A percentile compares a stretch with the other conserved stretches of the same genome.
Conservation (phyloP, 257 asterid species). For the Gentiana macrophylla region DNA sequence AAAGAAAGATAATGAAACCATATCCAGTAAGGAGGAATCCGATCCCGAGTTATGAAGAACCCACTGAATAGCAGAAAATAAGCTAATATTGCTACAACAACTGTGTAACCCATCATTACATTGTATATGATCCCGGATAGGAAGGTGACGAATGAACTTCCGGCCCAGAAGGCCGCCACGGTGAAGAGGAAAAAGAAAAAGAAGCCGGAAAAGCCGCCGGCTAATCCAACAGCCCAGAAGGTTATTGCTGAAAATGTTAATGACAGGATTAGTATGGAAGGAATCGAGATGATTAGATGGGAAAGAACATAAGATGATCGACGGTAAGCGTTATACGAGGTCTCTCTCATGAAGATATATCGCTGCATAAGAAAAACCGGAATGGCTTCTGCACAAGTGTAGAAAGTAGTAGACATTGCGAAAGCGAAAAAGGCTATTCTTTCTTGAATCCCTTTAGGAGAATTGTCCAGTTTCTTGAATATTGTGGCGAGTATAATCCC, state of each 20-base stretch:
- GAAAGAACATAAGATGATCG: slow-evolving; percentile 42
- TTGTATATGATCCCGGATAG: slow-evolving; percentile 30
- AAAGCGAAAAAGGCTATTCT: slow-evolving; percentile 39
- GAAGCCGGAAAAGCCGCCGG: slow-evolving; percentile 31
- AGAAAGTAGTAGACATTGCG: slow-evolving; percentile 44
- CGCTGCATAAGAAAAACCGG: slow-evolving; percentile 40
- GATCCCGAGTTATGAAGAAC: slow-evolving; percentile 23
- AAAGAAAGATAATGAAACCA: slow-evolving; percentile 35
- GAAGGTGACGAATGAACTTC: slow-evolving; percentile 34
- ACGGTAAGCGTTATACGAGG: slow-evolving; percentile 40
- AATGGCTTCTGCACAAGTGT: slow-evolving; percentile 46
- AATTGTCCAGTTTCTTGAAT: slow-evolving; percentile 27
- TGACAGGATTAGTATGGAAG: slow-evolving; percentile 25
- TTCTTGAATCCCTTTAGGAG: slow-evolving; percentile 43
- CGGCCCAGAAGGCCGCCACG: slow-evolving; percentile 34
- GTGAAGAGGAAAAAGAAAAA: slow-evolving; percentile 23
- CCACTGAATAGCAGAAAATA: slow-evolving; percentile 35
- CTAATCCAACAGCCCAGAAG: slow-evolving; percentile 33
- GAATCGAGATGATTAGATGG: slow-evolving; percentile 27
- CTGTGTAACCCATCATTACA: slow-evolving; percentile 31
- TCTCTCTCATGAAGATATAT: slow-evolving; percentile 41
- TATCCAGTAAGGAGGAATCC: slow-evolving; percentile 31
- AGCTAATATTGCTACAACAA: slow-evolving; percentile 28
- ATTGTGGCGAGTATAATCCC: slow-evolving; percentile 37
- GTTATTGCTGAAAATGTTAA: slow-evolving; percentile 19